Percentiles rank a stretch among this genome's conserved stretches.
Evolutionary conservation across 1,139 yeast genomes (phyloP).

Genomic region (Kluyveromyces marxianus): DNA sequence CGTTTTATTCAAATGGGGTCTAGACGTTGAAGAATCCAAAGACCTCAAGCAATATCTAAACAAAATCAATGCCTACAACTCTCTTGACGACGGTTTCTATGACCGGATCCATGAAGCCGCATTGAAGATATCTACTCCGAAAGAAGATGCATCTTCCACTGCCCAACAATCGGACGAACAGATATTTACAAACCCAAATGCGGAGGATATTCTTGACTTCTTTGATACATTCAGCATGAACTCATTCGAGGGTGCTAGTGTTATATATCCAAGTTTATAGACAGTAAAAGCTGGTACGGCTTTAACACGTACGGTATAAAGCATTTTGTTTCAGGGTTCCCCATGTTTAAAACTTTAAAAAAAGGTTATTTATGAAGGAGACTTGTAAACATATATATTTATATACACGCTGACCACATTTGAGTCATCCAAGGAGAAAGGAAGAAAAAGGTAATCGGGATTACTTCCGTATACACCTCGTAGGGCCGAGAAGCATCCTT

Average conservation of each 20-base stretch:
- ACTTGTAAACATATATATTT: neutral
- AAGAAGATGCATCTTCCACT: neutral
- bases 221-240: neutral
- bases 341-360: neutral
- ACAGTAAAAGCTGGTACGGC: neutral
- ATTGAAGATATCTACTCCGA: neutral
- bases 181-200: neutral
- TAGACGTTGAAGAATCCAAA: slow-evolving; percentile 4
- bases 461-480: too few relatives aligned
- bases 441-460: too few relatives aligned
- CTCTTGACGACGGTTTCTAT: neutral
- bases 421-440: neutral
- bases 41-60: slow-evolving; percentile 4
- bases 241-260: neutral
- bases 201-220: neutral
- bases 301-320: neutral
- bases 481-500: too few relatives aligned
- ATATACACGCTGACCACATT: neutral
- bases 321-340: neutral
- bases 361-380: neutral
- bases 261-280: neutral
- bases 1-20: slow-evolving; percentile 6
- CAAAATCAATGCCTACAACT: slow-evolving; percentile 1
- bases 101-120: neutral
- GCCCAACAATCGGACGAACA: too few relatives aligned